Percentiles rank a stretch among this genome's conserved stretches.
These are phyloP conservation scores for Nannizzia gypsea DNA, from an alignment of 2,329 filamentous ascomycete genomes.

Conservation along the genomic window DNA sequence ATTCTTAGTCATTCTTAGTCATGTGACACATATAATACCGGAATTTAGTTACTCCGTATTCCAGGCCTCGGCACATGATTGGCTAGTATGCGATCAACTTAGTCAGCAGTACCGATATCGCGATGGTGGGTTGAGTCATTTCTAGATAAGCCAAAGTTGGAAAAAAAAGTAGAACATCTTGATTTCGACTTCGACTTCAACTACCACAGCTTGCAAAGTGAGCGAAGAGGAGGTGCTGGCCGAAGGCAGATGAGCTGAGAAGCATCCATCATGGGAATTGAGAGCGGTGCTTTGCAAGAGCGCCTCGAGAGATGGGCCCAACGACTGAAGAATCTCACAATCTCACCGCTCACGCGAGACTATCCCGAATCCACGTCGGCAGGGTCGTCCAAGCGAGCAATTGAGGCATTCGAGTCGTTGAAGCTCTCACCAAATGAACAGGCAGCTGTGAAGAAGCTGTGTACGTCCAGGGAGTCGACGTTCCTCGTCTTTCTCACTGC, in stretches of 20 bases:
- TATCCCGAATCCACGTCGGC: constrained; percentile 27
- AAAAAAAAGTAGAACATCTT: not conserved
- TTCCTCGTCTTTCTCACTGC: constrained; percentile 35
- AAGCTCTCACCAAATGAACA: constrained; percentile 27
- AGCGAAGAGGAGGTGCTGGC: not conserved
- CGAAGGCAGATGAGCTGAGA: not conserved
- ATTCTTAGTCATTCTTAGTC: not conserved
- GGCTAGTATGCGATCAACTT: not conserved
- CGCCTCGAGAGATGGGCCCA: constrained; percentile 33
- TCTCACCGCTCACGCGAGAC: constrained; percentile 34
- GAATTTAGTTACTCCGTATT: not conserved
- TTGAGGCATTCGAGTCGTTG: constrained; percentile 34
- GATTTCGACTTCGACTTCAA: not conserved
- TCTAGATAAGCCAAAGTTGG: not conserved
- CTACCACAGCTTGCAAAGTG: not conserved
- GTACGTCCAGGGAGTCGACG: constrained; percentile 16
- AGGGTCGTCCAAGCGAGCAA: constrained; percentile 27
- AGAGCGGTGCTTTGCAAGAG: constrained; percentile 23
- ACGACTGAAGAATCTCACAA: constrained; percentile 31
- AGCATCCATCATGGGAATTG: constrained; percentile 7
- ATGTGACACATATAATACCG: not conserved
- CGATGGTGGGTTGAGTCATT: not conserved
- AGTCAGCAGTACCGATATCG: constrained; percentile 2
- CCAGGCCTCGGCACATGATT: not conserved
- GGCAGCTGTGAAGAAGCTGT: constrained; percentile 29